Conservation (phyloP, 2,329 filamentous ascomycete genomes). For the Claviceps sorghi region DNA sequence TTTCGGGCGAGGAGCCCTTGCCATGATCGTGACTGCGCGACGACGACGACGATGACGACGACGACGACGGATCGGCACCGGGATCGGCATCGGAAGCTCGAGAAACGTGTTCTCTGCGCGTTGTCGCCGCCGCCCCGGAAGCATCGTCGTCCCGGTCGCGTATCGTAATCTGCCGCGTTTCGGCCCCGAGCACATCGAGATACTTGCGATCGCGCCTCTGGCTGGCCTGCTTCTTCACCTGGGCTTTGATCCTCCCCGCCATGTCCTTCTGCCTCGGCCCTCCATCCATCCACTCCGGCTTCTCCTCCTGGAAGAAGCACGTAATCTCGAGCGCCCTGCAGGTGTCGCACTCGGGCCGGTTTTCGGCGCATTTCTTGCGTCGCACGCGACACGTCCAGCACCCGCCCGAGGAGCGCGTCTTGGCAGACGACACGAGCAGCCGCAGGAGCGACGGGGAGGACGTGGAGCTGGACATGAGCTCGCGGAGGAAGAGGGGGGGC, state of each 20-base stretch:
- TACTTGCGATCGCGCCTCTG: conserved; percentile 36
- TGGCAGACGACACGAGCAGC: no score
- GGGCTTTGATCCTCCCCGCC: conserved; percentile 38
- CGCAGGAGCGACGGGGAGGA: no score
- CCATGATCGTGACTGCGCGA: conserved; percentile 8
- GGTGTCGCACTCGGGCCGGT: conserved; percentile 32
- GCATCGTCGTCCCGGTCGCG: conserved; percentile 6
- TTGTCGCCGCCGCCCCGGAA: conserved; percentile 1
- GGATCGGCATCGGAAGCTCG: conserved; percentile 17
- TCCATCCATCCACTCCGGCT: conserved; percentile 45
- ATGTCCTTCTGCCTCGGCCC: conserved; percentile 33
- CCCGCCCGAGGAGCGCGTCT: conserved; percentile 27
- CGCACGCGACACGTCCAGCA: conserved; percentile 49
- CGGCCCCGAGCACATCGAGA: conserved; percentile 25
- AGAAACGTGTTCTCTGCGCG: conserved; percentile 4
- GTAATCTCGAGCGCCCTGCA: conserved; percentile 40
- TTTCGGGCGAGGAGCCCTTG: conserved; percentile 17
- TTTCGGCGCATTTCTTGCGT: conserved; percentile 47
- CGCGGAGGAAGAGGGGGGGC: no score
- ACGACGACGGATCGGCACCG: no score
- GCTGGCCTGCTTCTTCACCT: conserved; percentile 39
- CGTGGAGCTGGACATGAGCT: no score
- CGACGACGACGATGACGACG: background rate
- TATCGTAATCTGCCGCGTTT: conserved; percentile 16
- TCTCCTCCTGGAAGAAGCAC: conserved; percentile 37